A percentile compares a stretch with the other conserved stretches of the same genome.
phyloP scores from a whole-genome alignment of 768 basidiomycete species.

The Pisolithus orientalis region DNA sequence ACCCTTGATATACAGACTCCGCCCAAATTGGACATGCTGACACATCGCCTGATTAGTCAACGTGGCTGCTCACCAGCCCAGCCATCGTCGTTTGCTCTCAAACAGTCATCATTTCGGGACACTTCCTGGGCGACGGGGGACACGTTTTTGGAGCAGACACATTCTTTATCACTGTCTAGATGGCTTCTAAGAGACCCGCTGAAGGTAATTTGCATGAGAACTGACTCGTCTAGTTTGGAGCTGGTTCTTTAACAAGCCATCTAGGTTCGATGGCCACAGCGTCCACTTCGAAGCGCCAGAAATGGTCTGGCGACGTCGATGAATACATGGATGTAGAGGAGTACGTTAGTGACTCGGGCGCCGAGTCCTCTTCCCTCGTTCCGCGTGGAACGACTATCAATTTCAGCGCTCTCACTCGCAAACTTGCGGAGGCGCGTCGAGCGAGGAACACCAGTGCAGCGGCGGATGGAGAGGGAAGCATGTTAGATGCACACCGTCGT shows the following conservation, averaged over 20 bases:
- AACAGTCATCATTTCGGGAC: not conserved
- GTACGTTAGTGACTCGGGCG: conserved; percentile 29
- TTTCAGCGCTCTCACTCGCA: conserved; percentile 76
- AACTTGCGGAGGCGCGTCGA: conserved; percentile 59
- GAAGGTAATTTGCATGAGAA: conserved; percentile 27
- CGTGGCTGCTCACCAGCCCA: not conserved
- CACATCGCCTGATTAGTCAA: conserved; percentile 8
- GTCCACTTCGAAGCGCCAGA: conserved; percentile 34
- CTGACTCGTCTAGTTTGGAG: not conserved
- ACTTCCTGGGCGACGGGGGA: no score
- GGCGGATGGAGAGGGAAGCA: conserved; percentile 38
- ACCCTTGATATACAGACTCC: conserved; percentile 22
- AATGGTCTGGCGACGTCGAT: conserved; percentile 43
- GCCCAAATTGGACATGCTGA: conserved; percentile 28
- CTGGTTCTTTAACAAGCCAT: not conserved
- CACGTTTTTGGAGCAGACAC: not conserved
- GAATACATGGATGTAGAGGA: conserved; percentile 57
- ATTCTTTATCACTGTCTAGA: conserved; percentile 4
- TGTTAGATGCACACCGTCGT: conserved; percentile 58
- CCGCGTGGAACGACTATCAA: conserved; percentile 80
- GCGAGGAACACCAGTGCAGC: conserved; percentile 21
- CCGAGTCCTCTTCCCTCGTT: conserved; percentile 37
- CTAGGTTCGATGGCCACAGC: conserved; percentile 17
- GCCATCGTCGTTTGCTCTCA: not conserved
- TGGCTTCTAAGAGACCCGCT: conserved; percentile 35